Evolutionary conservation across 1,139 yeast genomes (phyloP).

Genomic region (Protomyces gravidus): DNA sequence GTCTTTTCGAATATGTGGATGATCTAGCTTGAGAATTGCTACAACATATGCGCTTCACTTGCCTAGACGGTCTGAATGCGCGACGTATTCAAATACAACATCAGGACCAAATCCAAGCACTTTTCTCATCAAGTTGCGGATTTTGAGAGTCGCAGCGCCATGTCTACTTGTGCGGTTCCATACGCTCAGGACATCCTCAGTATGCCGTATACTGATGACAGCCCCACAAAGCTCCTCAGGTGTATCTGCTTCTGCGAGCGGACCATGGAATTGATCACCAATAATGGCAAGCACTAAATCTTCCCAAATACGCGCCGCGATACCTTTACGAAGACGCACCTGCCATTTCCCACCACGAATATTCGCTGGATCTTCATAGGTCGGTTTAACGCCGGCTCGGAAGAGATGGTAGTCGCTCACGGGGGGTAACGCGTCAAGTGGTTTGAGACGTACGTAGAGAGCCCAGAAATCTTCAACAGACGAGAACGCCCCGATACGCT

Average conservation of each 20-base stretch:
- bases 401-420: slow-evolving; percentile 61
- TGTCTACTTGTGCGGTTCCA: slow-evolving; percentile 38
- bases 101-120: slow-evolving; percentile 37
- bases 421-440: slow-evolving; percentile 49
- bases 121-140: slow-evolving; percentile 35
- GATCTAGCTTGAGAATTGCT: slow-evolving; percentile 1
- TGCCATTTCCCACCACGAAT: slow-evolving; percentile 65
- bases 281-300: slow-evolving; percentile 39
- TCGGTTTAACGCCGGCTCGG: slow-evolving; percentile 61
- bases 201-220: slow-evolving; percentile 41
- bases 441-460: slow-evolving; percentile 48
- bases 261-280: slow-evolving; percentile 36
- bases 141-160: slow-evolving; percentile 32
- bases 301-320: slow-evolving; percentile 41
- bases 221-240: slow-evolving; percentile 41
- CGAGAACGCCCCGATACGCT: slow-evolving; percentile 39
- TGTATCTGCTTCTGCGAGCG: background rate
- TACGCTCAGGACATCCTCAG: slow-evolving; percentile 41
- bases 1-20: slow-evolving; percentile 18
- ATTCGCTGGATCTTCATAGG: slow-evolving; percentile 68
- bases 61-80: slow-evolving; percentile 15
- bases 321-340: slow-evolving; percentile 46
- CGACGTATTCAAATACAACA: slow-evolving; percentile 27
- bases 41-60: too few species aligned
- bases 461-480: slow-evolving; percentile 62